Evolutionary conservation across 108 stramenopile species (phyloP), one percentile per base, ranked within the genome.

Genomic region (Discostella stelligeroides): DNA sequence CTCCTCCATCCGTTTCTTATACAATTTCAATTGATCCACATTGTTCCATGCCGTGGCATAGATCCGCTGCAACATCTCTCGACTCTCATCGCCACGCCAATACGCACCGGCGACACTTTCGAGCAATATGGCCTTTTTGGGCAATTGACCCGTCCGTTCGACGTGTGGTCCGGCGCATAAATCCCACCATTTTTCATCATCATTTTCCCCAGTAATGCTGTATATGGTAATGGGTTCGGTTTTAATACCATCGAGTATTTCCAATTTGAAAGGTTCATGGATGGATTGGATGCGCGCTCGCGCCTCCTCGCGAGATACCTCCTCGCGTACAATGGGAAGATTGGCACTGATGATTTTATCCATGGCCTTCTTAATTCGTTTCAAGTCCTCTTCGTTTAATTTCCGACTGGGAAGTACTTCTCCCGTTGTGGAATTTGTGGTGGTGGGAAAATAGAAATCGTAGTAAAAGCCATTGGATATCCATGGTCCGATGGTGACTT

Each of bases 381-480:
- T 97, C 68, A 98, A 71, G 72, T 97, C 98, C 12, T 79, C 66
- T 20, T 92, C 93, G 27, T 81, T 81, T 37, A 98, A 61, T 72
- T 94, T 94, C 37, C 92, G 72, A 4, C 73, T 40, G 15, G 81
- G 84, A 24, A 88, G 29, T 1, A 61, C 75, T 55, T 88, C 90
- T 25, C 91, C 91, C 7, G 88, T 88, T 67, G 86, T 84, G 43
- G 49, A 63, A 64, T 94, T 89, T 23, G 66, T 82, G 1, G 85
- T 91, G 72, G 87, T 84, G 12, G 91, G 90, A 39, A 95, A 92
- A 73, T 77, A 97, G 65, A 98, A 98, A 67, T 98, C 98, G 73
- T 98, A 98, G 68, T 97, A 98, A 68, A 97, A 98, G 20, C 98
- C 98, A 72, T 94, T 96, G 58, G 97, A 96, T 49, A 98, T 98